Conservation (phyloP, 768 basidiomycete genomes). For the Mycena indigotica region DNA sequence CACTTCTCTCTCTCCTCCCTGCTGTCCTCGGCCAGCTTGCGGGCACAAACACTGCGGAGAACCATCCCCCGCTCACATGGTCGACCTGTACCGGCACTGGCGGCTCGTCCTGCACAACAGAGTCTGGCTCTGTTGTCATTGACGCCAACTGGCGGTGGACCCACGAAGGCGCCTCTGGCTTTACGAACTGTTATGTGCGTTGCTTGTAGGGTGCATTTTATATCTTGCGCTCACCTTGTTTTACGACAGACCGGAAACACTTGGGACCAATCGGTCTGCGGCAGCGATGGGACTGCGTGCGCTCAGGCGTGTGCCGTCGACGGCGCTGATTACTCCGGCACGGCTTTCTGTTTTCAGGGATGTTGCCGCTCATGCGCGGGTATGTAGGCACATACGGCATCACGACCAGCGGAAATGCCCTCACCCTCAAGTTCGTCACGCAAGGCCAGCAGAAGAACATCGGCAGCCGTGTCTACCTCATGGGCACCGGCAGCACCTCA, state of each 20-base stretch:
- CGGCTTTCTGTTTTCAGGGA: background rate
- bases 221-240: constrained; percentile 31
- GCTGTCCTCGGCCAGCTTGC: constrained; percentile 45
- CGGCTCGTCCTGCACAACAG: constrained; percentile 31
- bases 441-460: constrained; percentile 34
- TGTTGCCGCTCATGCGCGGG: constrained; percentile 14
- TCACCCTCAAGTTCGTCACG: constrained; percentile 50
- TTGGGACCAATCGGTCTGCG: constrained; percentile 53
- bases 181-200: constrained; percentile 22
- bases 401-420: constrained; percentile 45
- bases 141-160: constrained; percentile 57
- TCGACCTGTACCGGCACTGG: constrained; percentile 42
- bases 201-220: too few species aligned
- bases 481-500: constrained; percentile 44
- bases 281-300: constrained; percentile 49
- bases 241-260: constrained; percentile 57
- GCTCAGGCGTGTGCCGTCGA: constrained; percentile 46
- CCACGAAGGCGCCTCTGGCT: constrained; percentile 35
- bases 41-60: constrained; percentile 49
- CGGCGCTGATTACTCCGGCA: constrained; percentile 44
- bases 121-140: constrained; percentile 38
- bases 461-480: constrained; percentile 48
- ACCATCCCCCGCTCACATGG: constrained; percentile 44
- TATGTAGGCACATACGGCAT: constrained; percentile 49
- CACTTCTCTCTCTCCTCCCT: constrained; percentile 34